Conservation (phyloP, 1,139 yeast genomes). For the Hemisphaericaspora lyxosophila region DNA sequence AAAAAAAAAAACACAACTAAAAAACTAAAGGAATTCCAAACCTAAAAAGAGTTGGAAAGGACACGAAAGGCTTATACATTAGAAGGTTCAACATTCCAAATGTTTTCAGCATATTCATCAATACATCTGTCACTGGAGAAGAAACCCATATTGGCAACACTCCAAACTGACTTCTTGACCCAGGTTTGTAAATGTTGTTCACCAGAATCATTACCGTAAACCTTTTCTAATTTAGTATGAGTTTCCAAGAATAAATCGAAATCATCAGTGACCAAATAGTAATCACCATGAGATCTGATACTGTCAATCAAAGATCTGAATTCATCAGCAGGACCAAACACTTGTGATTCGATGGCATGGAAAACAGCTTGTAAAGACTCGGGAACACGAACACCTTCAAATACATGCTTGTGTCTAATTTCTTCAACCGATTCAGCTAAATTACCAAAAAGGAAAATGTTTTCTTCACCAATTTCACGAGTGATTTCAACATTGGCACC, state of each 20-base stretch:
- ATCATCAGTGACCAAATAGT: constrained; percentile 85
- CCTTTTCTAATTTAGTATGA: constrained; percentile 72
- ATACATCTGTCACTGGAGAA: constrained; percentile 89
- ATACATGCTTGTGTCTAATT: constrained; percentile 71
- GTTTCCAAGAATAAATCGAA: constrained; percentile 84
- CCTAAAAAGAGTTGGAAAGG: not conserved
- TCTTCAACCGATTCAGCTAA: constrained; percentile 88
- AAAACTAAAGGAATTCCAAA: too few species aligned
- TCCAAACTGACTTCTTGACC: constrained; percentile 71
- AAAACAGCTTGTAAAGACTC: constrained; percentile 62
- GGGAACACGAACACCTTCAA: constrained; percentile 56
- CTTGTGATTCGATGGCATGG: constrained; percentile 63
- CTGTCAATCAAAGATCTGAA: constrained; percentile 69
- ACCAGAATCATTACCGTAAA: constrained; percentile 54
- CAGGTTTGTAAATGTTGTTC: constrained; percentile 63
- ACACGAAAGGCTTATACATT: constrained; percentile 4
- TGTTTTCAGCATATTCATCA: constrained; percentile 87
- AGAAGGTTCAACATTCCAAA: constrained; percentile 86
- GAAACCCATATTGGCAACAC: constrained; percentile 94
- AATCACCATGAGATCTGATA: constrained; percentile 73
- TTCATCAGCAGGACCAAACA: constrained; percentile 70
- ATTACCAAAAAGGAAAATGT: constrained; percentile 88
- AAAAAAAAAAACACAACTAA: too few species aligned
- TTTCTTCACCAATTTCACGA: constrained; percentile 89
- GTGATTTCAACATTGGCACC: constrained; percentile 97